Percentiles rank a stretch among this genome's conserved stretches.
phyloP scores from a whole-genome alignment of 495 filamentous ascomycete genomes.

The Penicillium arizonense region DNA sequence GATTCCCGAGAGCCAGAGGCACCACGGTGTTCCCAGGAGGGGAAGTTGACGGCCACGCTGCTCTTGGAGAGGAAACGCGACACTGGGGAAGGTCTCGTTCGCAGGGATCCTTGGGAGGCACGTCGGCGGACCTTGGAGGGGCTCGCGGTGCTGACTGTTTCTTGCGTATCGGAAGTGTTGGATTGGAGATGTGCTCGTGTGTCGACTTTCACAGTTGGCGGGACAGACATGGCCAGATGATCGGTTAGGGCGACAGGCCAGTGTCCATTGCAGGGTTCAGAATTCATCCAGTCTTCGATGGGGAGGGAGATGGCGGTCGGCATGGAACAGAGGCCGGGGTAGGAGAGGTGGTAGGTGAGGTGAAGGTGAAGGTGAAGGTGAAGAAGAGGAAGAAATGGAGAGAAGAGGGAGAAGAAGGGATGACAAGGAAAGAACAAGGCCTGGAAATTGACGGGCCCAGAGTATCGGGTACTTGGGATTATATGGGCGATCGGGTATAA shows the following conservation, averaged over 20 bases:
- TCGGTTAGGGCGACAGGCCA: constrained; percentile 27
- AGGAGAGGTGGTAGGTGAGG: constrained; percentile 7
- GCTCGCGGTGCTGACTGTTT: constrained; percentile 10
- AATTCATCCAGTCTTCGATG: constrained; percentile 32
- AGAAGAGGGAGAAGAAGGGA: constrained; percentile 9
- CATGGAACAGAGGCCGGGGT: constrained; percentile 9
- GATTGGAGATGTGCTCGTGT: constrained; percentile 14
- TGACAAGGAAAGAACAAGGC: constrained; percentile 11
- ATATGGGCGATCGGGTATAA: constrained; percentile 2
- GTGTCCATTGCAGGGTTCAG: constrained; percentile 37
- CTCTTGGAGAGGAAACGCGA: constrained; percentile 42
- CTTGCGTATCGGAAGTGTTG: constrained; percentile 15
- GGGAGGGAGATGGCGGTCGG: constrained; percentile 15
- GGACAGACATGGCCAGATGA: constrained; percentile 31
- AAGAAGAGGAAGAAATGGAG: constrained; percentile 5
- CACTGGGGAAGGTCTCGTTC: constrained; percentile 38
- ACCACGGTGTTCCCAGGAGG: constrained; percentile 40
- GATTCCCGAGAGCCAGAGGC: constrained; percentile 28
- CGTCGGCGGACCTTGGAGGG: constrained; percentile 35
- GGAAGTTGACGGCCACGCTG: constrained; percentile 37
- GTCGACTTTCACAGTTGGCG: constrained; percentile 20
- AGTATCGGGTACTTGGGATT: constrained; percentile 18
- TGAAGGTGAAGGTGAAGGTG: constrained; percentile 2
- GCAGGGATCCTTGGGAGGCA: constrained; percentile 42
- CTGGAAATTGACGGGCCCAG: constrained; percentile 18